phyloP scores from a whole-genome alignment of 257 asterid genomes.

The Rehmannia glutinosa region DNA sequence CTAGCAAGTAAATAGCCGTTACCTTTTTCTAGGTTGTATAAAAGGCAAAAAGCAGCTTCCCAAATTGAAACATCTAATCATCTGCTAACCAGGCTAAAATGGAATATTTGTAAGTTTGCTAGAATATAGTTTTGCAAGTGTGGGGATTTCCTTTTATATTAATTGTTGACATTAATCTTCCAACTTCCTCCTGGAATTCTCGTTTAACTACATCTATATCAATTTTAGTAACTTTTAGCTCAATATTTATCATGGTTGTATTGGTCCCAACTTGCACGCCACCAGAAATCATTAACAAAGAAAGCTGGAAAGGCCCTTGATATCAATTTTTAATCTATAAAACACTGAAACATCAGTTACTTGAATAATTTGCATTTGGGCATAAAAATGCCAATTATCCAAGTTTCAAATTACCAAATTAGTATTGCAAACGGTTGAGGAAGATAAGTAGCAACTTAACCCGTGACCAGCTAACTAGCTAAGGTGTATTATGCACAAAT shows the following conservation, averaged over 20 bases:
- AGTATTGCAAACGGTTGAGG: too few relatives aligned
- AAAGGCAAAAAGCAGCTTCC: background rate
- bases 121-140: background rate
- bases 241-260: too few relatives aligned
- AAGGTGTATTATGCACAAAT: too few relatives aligned
- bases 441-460: too few relatives aligned
- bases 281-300: slow-evolving; percentile 5
- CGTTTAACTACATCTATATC: background rate
- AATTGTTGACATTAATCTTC: background rate
- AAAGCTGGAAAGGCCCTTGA: background rate
- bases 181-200: background rate
- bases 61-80: background rate
- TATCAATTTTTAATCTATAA: background rate
- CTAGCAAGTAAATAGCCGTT: background rate
- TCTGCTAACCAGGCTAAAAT: background rate
- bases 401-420: too few relatives aligned
- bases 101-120: too few relatives aligned
- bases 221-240: too few relatives aligned
- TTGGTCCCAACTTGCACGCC: background rate
- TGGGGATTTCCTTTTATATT: background rate
- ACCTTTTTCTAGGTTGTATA: background rate
- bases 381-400: too few relatives aligned
- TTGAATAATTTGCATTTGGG: slow-evolving; percentile 4
- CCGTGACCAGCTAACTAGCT: too few relatives aligned
- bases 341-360: background rate